phyloP scores from a whole-genome alignment of 2,329 filamentous ascomycete species.

The Rachicladosporium sp. region DNA sequence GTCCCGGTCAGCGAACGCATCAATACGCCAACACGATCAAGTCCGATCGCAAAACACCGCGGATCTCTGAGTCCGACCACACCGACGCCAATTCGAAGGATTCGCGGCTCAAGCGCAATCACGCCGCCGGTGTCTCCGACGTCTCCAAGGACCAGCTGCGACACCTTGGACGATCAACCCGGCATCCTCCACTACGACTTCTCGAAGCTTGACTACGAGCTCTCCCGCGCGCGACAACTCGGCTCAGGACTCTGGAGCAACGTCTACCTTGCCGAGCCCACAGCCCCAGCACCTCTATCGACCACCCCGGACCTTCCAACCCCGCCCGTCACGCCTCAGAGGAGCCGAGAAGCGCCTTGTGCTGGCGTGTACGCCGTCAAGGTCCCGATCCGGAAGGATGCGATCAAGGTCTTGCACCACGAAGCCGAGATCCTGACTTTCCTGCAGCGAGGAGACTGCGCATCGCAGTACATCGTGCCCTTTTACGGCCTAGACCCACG shows the following conservation, averaged over 20 bases:
- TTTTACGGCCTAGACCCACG: slow-evolving; percentile 23
- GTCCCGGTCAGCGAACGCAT: not conserved
- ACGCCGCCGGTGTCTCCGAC: too few relatives aligned
- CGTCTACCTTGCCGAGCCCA: slow-evolving; percentile 22
- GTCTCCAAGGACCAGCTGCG: too few relatives aligned
- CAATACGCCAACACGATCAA: too few relatives aligned
- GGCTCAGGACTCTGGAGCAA: slow-evolving; percentile 26
- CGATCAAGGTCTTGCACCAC: slow-evolving; percentile 20
- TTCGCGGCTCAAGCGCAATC: too few relatives aligned
- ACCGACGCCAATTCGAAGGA: too few relatives aligned
- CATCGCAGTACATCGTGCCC: slow-evolving; percentile 18
- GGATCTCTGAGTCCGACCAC: too few relatives aligned
- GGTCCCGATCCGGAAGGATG: slow-evolving; percentile 19
- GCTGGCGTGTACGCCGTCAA: slow-evolving; percentile 21
- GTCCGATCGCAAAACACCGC: too few relatives aligned
- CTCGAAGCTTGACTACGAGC: slow-evolving; percentile 17
- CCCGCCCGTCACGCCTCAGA: slow-evolving; percentile 7
- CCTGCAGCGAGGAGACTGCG: slow-evolving; percentile 14
- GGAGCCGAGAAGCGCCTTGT: not conserved
- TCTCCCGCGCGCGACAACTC: slow-evolving; percentile 20
- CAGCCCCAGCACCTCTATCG: not conserved
- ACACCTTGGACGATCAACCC: too few relatives aligned
- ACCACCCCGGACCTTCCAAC: slow-evolving; percentile 1
- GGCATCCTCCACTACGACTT: slow-evolving; percentile 11
- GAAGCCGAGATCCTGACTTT: slow-evolving; percentile 23